Evolutionary conservation across 768 basidiomycete genomes (phyloP).

Genomic region (Kwoniella mangroviensis): DNA sequence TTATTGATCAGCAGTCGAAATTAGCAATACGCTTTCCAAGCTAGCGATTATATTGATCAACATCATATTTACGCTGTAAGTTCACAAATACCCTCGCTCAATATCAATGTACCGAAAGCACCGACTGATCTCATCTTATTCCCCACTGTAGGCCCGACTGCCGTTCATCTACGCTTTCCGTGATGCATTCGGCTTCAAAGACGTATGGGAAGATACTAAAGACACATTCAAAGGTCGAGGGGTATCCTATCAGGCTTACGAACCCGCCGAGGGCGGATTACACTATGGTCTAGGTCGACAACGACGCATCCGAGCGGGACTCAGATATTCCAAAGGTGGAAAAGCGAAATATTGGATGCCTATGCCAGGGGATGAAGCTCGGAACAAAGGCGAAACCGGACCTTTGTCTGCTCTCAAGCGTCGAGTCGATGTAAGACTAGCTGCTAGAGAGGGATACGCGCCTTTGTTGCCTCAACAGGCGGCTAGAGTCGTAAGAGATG

Average conservation of each 20-base stretch:
- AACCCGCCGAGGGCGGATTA: conserved; percentile 90
- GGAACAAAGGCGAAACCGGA: conserved; percentile 49
- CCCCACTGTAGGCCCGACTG: conserved; percentile 65
- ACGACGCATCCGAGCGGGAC: conserved; percentile 82
- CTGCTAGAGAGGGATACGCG: conserved; percentile 69
- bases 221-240: conserved; percentile 82
- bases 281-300: conserved; percentile 88
- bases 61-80: conserved; percentile 68
- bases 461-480: conserved; percentile 73
- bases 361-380: conserved; percentile 61
- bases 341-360: conserved; percentile 95
- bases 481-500: conserved; percentile 66
- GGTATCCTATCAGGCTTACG: conserved; percentile 94
- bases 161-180: conserved; percentile 82
- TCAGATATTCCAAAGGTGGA: conserved; percentile 90
- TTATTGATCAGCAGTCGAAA: background rate
- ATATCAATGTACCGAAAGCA: no score
- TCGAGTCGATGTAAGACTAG: conserved; percentile 52
- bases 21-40: conserved; percentile 79
- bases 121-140: background rate
- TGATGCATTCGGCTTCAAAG: conserved; percentile 83
- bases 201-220: conserved; percentile 83
- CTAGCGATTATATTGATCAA: conserved; percentile 81
- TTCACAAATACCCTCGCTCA: no score
- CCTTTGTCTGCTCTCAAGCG: conserved; percentile 56